A percentile compares a stretch with the other conserved stretches of the same genome.
phyloP scores from a whole-genome alignment of 2,329 filamentous ascomycete species.

The Cladosporium sp. region DNA sequence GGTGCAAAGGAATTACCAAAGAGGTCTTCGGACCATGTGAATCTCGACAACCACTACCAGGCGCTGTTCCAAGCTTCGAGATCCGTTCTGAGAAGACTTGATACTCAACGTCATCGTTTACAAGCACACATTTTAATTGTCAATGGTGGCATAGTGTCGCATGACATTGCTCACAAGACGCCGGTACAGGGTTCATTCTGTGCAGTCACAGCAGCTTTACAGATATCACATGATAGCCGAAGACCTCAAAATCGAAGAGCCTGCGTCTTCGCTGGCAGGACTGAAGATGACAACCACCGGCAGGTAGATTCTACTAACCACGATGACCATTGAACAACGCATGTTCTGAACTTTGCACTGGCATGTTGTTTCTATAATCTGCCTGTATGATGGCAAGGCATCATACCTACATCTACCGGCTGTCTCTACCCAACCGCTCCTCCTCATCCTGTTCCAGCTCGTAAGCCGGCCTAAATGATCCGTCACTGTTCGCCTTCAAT shows the following conservation, averaged over 20 bases:
- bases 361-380: not conserved
- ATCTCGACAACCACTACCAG: not conserved
- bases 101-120: too few relatives aligned
- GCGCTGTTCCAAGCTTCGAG: not conserved
- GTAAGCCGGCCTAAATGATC: constrained; percentile 69
- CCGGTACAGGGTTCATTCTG: not conserved
- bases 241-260: not conserved
- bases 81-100: too few relatives aligned
- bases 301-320: not conserved
- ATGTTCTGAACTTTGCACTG: not conserved
- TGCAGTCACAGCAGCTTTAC: not conserved
- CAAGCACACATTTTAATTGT: too few relatives aligned
- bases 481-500: constrained; percentile 49
- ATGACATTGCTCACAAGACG: not conserved
- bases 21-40: not conserved
- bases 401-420: not conserved
- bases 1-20: not conserved
- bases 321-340: not conserved
- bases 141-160: too few relatives aligned
- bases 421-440: constrained; percentile 71
- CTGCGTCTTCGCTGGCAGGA: not conserved
- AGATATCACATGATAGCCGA: not conserved
- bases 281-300: not conserved
- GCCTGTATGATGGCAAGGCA: not conserved
- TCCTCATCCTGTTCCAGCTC: constrained; percentile 73